phyloP scores from a whole-genome alignment of 108 stramenopile species.

The Schizochytrium sp. region DNA sequence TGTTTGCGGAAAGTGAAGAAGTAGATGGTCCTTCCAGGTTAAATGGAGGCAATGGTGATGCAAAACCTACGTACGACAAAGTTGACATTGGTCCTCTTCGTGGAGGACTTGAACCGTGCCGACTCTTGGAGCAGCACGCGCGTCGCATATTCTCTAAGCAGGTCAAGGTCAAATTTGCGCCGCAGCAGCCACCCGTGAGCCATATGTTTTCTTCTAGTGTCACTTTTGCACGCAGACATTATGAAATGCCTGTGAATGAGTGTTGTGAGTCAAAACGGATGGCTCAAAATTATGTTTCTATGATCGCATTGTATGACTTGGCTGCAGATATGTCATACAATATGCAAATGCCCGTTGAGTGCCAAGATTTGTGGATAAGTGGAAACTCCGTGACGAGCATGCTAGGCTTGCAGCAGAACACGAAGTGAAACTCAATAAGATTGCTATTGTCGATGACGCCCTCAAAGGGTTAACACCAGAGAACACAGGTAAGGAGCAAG shows the following conservation, averaged over 20 bases:
- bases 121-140: slow-evolving; percentile 42
- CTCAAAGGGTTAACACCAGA: neutral
- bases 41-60: neutral
- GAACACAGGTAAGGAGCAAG: neutral
- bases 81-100: neutral
- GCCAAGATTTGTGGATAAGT: neutral
- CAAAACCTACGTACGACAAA: neutral
- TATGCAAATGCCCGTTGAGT: slow-evolving; percentile 23
- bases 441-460: neutral
- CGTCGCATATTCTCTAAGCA: neutral
- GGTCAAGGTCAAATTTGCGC: neutral
- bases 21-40: neutral
- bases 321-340: slow-evolving; percentile 26
- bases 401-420: neutral
- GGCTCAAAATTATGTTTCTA: slow-evolving; percentile 26
- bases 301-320: neutral
- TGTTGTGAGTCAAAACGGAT: neutral
- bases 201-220: neutral
- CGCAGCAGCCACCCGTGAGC: neutral
- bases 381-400: slow-evolving; percentile 50
- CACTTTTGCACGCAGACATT: neutral
- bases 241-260: neutral
- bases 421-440: neutral
- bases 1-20: neutral
- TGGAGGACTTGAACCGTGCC: slow-evolving; percentile 2